Evolutionary conservation across 768 basidiomycete genomes (phyloP), one percentile per base, ranked within the genome.

Genomic region (Tricholoma saponaceum): DNA sequence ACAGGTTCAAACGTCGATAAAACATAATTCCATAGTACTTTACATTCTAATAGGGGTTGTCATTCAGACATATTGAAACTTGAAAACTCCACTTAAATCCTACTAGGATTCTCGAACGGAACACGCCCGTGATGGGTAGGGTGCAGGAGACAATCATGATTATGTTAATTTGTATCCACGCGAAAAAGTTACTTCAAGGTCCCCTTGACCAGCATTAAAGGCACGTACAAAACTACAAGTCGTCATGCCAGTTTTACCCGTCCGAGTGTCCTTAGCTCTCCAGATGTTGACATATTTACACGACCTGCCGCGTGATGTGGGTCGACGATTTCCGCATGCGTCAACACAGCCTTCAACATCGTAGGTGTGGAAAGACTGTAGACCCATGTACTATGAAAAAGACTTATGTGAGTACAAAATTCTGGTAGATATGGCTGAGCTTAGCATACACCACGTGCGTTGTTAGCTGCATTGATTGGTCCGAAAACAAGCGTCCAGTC

Each of bases 381-480:
- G 78, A 59, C 78, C 78, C 77, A 80, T 79, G 64, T 79, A 80
- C 78, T 79, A 51, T 14, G 49, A 51, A n/a, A 50, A 49, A 10
- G 16, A 10, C 20, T n/a, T 30, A 8, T 16, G 47, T 50, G 8
- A 28, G 26, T 49, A 28, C 16, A n/a, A n/a, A n/a, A n/a, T 5
- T 46, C n/a, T 50, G n/a, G 26, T n/a, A n/a, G n/a, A n/a, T n/a
- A 28, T 23, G 13, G 14, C 4, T 32, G 47, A 12, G 10, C 23
- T 5, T n/a, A n/a, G n/a, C n/a, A 30, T 50, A 50, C 47, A n/a
- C 47, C 47, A 50, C 16, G 16, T 28, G 47, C 47, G n/a, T 28
- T 30, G 28, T 30, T 50, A 9, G 47, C 47, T 18, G 47, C 47
- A 18, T 30, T 4, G 18, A 18, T 13, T 9, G 47, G 47, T 5